Evolutionary conservation across 2,329 filamentous ascomycete species (phyloP).

Genomic region (Ophiostoma sp.): DNA sequence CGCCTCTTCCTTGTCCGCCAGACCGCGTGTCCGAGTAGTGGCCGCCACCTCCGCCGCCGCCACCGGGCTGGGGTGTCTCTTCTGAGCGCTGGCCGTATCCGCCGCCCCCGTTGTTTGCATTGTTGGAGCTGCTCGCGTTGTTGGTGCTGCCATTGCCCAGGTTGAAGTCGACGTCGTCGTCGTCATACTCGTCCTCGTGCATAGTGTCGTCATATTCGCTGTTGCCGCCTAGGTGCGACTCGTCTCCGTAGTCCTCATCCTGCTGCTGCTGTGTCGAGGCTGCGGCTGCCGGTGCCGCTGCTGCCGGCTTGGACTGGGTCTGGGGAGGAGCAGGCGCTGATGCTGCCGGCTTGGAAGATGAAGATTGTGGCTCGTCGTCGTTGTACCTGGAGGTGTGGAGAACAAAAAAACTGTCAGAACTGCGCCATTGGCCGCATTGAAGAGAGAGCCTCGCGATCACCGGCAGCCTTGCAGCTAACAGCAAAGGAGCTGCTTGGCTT

Average conservation of each 20-base stretch:
- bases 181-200: constrained; percentile 44
- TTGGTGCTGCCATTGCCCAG: constrained; percentile 39
- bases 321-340: constrained; percentile 22
- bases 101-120: constrained; percentile 18
- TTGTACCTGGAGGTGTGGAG: constrained; percentile 48
- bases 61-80: constrained; percentile 32
- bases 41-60: constrained; percentile 15
- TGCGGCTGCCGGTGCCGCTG: constrained; percentile 4
- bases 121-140: constrained; percentile 24
- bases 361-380: constrained; percentile 50
- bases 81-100: constrained; percentile 30
- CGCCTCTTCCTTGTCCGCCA: constrained; percentile 29
- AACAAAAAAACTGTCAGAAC: background rate
- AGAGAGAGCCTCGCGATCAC: constrained; percentile 7
- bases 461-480: background rate
- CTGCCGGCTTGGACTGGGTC: constrained; percentile 19
- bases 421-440: background rate
- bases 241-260: constrained; percentile 10
- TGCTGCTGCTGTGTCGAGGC: constrained; percentile 22
- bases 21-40: constrained; percentile 7
- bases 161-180: constrained; percentile 52
- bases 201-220: constrained; percentile 30
- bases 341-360: constrained; percentile 31
- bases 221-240: constrained; percentile 9
- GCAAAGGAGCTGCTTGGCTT: background rate